Percentiles rank a stretch among this genome's conserved stretches.
Evolutionary conservation across 1,284 basidiomycete genomes (phyloP).

Genomic region (Volvariella surrecta): DNA sequence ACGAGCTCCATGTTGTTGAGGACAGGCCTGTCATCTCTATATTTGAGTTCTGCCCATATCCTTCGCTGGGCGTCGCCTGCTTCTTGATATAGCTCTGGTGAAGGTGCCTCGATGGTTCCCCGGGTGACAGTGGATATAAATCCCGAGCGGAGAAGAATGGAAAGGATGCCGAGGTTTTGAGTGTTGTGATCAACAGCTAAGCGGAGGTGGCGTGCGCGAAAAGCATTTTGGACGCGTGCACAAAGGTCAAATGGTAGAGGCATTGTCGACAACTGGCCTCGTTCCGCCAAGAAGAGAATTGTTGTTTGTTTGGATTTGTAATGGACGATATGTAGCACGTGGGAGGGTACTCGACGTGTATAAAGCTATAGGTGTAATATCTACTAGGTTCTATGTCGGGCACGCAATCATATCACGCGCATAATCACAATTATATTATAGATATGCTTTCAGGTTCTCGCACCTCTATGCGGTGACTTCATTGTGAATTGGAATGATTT

Average conservation of each 20-base stretch:
- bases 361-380: too few relatives aligned
- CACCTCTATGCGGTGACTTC: background rate
- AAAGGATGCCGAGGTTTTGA: slow-evolving; percentile 73
- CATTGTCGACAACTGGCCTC: slow-evolving; percentile 25
- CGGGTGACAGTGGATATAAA: slow-evolving; percentile 78
- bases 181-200: slow-evolving; percentile 72
- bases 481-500: background rate
- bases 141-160: slow-evolving; percentile 80
- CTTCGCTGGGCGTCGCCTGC: slow-evolving; percentile 54
- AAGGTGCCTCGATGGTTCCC: slow-evolving; percentile 63
- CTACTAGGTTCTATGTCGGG: too few relatives aligned
- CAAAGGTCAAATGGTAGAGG: slow-evolving; percentile 77
- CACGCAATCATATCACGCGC: too few relatives aligned
- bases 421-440: too few relatives aligned
- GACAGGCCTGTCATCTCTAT: slow-evolving; percentile 79
- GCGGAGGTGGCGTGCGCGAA: slow-evolving; percentile 69
- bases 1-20: slow-evolving; percentile 67
- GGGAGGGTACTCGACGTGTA: too few relatives aligned
- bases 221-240: slow-evolving; percentile 81
- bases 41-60: slow-evolving; percentile 89
- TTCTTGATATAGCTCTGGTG: slow-evolving; percentile 49
- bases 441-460: too few relatives aligned
- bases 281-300: too few relatives aligned
- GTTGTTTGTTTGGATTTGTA: too few relatives aligned
- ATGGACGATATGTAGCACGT: too few relatives aligned